Evolutionary conservation across 2,329 filamentous ascomycete genomes (phyloP), one percentile per base, ranked within the genome.

Genomic region (Thelonectria blattea): DNA sequence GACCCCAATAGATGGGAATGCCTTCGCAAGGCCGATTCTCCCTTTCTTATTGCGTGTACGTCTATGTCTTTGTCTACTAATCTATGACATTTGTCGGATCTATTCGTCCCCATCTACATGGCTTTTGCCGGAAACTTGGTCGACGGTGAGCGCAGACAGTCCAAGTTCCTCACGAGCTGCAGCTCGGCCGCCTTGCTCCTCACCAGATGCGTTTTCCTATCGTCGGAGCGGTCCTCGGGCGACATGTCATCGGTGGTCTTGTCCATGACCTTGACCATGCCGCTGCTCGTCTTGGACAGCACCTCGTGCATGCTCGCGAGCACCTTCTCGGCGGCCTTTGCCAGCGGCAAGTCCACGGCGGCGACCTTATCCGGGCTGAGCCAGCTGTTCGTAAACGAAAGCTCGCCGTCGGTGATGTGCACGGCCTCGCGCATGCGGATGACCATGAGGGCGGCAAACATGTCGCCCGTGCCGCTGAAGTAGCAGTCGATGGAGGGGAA

Each of bases 391-490:
- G 77, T 84, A 8, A 79, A 73, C 15, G 81, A 76, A 4, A 96
- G 77, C 47, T 64, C 72, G 1, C 68, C 74, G 17, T 71, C 78
- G 53, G 80, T 76, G 32, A 66, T 50, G 48, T 63, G 66, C 1
- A 92, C 90, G 24, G 92, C 93, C 80, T 98, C 92, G 59, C 94
- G 89, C 72, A 99, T 87, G 30, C 94, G 88, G 42, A 91, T 91
- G 1, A 97, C 88, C 73, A 92, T 93, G 47, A 99, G 83, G 8
- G 94, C 94, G 30, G 93, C 94, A 73, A 99, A 98, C 94, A 99
- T 97, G 79, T 99, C 95, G 48, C 95, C 95, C 0, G 96, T 98
- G 42, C 95, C 95, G 69, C 91, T 93, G 78, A 98, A 99, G 82
- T 95, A 97, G 78, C 93, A 91, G 73, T 97, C 91, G 61, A 97